These are phyloP conservation scores for Penicillium sp. DNA, from an alignment of 2,329 filamentous ascomycete species.

Conservation along the genomic window DNA sequence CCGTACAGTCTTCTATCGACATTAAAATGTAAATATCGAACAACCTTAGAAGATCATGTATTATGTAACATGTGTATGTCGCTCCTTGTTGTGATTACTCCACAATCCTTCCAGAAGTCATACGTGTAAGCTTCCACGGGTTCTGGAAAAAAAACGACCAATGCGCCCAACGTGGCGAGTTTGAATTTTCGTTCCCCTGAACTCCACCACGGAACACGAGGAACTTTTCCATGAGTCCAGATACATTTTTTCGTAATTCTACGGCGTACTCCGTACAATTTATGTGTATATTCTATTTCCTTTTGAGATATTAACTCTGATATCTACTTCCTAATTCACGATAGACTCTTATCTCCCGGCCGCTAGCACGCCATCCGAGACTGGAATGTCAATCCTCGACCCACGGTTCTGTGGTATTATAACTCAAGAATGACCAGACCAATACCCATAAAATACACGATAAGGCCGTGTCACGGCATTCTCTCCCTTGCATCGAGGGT, in stretches of 20 bases:
- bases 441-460: background rate
- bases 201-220: slow-evolving; percentile 4
- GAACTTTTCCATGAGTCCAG: background rate
- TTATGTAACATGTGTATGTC: background rate
- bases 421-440: background rate
- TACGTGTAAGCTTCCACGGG: slow-evolving; percentile 11
- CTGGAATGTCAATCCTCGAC: slow-evolving; percentile 23
- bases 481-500: slow-evolving; percentile 20
- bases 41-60: background rate
- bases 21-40: background rate
- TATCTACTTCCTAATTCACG: background rate
- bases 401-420: slow-evolving; percentile 18
- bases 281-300: background rate
- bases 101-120: slow-evolving; percentile 10
- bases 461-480: slow-evolving; percentile 3
- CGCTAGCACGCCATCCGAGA: slow-evolving; percentile 25
- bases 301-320: background rate
- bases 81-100: slow-evolving; percentile 3
- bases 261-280: background rate
- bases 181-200: slow-evolving; percentile 8
- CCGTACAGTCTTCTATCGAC: background rate
- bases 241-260: background rate
- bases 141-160: slow-evolving; percentile 2
- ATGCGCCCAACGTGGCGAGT: slow-evolving; percentile 12
- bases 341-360: slow-evolving; percentile 12